Evolutionary conservation across 2,329 filamentous ascomycete species (phyloP).

Genomic region (Neodidymelliopsis sp.): DNA sequence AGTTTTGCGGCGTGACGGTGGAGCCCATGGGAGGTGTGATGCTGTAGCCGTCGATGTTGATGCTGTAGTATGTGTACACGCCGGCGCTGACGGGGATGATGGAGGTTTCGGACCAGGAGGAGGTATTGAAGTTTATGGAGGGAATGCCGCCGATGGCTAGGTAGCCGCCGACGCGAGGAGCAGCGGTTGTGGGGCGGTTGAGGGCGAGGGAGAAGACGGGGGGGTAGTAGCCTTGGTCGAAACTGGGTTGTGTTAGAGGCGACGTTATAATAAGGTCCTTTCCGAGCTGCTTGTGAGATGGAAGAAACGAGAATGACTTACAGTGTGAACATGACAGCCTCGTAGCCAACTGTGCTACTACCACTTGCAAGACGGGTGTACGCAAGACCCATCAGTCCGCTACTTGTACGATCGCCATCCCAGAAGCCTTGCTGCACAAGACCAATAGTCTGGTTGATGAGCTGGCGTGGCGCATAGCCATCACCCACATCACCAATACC

Average conservation of each 20-base stretch:
- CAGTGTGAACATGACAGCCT: constrained; percentile 33
- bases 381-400: constrained; percentile 41
- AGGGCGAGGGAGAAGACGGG: constrained; percentile 38
- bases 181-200: constrained; percentile 19
- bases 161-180: constrained; percentile 31
- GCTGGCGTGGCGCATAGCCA: constrained; percentile 16
- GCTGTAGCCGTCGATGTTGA: constrained; percentile 34
- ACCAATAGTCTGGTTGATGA: constrained; percentile 36
- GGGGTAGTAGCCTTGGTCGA: constrained; percentile 18
- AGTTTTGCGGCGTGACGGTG: neutral
- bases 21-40: constrained; percentile 20
- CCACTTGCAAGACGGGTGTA: constrained; percentile 30
- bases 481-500: constrained; percentile 24
- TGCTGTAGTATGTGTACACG: constrained; percentile 37
- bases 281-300: too few species aligned
- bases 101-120: constrained; percentile 27
- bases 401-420: constrained; percentile 37
- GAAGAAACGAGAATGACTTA: constrained; percentile 18
- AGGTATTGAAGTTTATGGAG: constrained; percentile 17
- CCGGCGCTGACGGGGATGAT: constrained; percentile 21
- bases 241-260: neutral
- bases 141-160: constrained; percentile 44
- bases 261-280: too few species aligned
- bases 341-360: constrained; percentile 27
- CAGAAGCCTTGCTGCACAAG: constrained; percentile 38